Evolutionary conservation across 768 basidiomycete species (phyloP).

Genomic region (Tulasnella sp.): DNA sequence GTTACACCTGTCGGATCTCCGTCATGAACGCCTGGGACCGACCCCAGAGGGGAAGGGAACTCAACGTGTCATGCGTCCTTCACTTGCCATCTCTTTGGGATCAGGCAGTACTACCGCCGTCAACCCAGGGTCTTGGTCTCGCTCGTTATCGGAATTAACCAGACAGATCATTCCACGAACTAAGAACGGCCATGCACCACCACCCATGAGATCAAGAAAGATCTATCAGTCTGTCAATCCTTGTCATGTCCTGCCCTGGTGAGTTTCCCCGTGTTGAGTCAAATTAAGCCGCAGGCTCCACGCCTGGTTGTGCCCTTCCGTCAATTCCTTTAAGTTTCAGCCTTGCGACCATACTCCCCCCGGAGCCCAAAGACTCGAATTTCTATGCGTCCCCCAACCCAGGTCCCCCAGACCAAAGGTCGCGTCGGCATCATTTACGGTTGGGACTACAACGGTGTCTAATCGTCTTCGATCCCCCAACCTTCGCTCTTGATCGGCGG

Average conservation of each 20-base stretch:
- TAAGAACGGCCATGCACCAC: conserved; percentile 85
- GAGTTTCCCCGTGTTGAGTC: conserved; percentile 74
- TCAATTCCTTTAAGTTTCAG: conserved; percentile 79
- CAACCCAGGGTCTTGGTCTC: conserved; percentile 60
- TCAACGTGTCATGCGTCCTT: too few relatives aligned
- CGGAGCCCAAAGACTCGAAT: conserved; percentile 84
- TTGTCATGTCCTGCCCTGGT: conserved; percentile 69
- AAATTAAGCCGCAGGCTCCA: conserved; percentile 77
- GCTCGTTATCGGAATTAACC: conserved; percentile 93
- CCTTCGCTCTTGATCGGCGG: conserved; percentile 79
- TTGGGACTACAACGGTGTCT: conserved; percentile 77
- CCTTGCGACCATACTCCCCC: conserved; percentile 63
- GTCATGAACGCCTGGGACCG: too few relatives aligned
- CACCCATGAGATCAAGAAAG: conserved; percentile 77
- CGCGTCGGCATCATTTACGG: conserved; percentile 74
- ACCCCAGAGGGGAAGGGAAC: too few relatives aligned
- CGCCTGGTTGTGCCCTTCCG: conserved; percentile 70
- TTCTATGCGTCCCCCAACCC: conserved; percentile 67
- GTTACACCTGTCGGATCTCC: too few relatives aligned
- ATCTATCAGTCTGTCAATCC: conserved; percentile 74
- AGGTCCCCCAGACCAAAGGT: conserved; percentile 38
- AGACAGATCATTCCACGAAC: conserved; percentile 92
- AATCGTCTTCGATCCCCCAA: conserved; percentile 77
- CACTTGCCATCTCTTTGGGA: too few relatives aligned
- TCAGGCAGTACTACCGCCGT: conserved; percentile 35